phyloP scores from a whole-genome alignment of 139 green algal genomes.

The Coccomyxa sp. region DNA sequence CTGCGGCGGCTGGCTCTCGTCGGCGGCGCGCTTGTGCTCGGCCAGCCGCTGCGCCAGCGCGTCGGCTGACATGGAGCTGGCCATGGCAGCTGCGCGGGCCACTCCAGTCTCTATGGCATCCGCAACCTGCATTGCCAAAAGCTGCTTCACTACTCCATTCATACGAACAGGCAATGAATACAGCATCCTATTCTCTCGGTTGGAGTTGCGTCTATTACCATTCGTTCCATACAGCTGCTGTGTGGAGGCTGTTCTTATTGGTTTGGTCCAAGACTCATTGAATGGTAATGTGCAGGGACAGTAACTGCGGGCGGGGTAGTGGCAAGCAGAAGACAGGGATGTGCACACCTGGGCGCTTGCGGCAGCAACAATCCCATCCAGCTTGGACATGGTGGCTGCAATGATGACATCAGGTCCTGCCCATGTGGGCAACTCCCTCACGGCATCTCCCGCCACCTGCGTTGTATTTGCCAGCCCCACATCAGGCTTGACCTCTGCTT shows the following conservation, averaged over 20 bases:
- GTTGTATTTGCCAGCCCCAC: too few species aligned
- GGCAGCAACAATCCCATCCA: neutral
- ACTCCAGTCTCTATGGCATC: neutral
- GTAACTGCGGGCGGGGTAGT: too few species aligned
- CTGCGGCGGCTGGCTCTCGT: neutral
- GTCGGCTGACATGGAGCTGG: neutral
- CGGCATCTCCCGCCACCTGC: neutral
- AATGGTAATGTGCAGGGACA: too few species aligned
- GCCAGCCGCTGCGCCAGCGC: neutral
- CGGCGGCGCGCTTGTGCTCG: neutral
- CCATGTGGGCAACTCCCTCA: neutral
- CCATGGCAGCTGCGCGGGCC: neutral
- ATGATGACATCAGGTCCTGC: neutral
- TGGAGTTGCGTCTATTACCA: too few species aligned
- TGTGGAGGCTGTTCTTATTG: too few species aligned
- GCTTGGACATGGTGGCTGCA: neutral
- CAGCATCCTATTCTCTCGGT: too few species aligned
- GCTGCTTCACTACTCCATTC: too few species aligned
- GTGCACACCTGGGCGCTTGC: neutral
- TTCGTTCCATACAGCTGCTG: too few species aligned
- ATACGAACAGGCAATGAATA: too few species aligned
- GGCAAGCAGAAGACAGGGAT: neutral
- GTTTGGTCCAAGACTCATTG: too few species aligned
- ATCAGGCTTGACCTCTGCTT: too few species aligned
- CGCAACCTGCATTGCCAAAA: neutral